Percentiles rank a stretch among this genome's conserved stretches.
phyloP scores from a whole-genome alignment of 2,329 filamentous ascomycete genomes.

The Aspergillus latus region DNA sequence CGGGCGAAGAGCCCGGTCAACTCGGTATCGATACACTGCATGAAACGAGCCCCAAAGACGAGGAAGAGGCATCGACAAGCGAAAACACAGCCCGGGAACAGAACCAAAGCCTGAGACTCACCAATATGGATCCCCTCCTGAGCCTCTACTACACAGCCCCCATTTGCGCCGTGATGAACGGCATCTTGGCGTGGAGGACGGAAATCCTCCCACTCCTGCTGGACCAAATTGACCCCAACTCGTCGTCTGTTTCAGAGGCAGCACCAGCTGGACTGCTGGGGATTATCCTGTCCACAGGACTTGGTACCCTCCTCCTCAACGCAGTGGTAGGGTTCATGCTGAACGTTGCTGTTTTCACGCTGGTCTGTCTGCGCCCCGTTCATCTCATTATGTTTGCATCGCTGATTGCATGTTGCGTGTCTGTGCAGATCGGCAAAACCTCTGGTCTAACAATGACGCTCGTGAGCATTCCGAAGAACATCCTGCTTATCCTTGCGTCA shows the following conservation, averaged over 20 bases:
- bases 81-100: neutral
- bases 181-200: conserved; percentile 62
- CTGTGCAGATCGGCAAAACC: conserved; percentile 72
- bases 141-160: conserved; percentile 87
- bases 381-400: neutral
- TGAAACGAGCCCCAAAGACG: neutral
- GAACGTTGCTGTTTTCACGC: conserved; percentile 76
- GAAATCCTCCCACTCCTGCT: conserved; percentile 56
- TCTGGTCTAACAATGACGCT: conserved; percentile 79
- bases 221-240: conserved; percentile 42
- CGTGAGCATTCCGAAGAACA: conserved; percentile 79
- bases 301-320: conserved; percentile 65
- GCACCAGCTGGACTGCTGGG: conserved; percentile 41
- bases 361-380: conserved; percentile 56
- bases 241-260: conserved; percentile 32
- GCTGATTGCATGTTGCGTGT: neutral
- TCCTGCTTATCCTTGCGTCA: conserved; percentile 71
- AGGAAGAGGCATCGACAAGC: neutral
- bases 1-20: neutral
- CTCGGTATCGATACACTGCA: too few relatives aligned
- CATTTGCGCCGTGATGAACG: conserved; percentile 75
- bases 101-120: neutral
- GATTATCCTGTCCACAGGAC: conserved; percentile 5
- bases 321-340: conserved; percentile 72
- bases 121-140: conserved; percentile 79